phyloP scores from a whole-genome alignment of 2,329 filamentous ascomycete species.

The Fusarium sp. region DNA sequence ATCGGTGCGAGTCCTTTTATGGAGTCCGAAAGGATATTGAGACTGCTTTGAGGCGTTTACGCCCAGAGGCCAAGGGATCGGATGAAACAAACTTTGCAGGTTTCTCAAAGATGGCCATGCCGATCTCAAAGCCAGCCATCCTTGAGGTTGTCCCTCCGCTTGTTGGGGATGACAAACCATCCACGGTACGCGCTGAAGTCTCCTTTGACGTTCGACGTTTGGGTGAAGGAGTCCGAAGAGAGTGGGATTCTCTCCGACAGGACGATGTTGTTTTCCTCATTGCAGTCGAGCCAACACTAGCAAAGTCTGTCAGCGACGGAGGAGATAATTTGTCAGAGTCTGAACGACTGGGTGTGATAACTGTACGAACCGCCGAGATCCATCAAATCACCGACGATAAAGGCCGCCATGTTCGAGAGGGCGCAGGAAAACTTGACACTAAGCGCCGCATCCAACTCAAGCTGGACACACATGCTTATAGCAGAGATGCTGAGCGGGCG shows the following conservation, averaged over 20 bases:
- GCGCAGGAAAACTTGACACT: slow-evolving; percentile 68
- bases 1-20: slow-evolving; percentile 92
- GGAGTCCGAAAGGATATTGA: slow-evolving; percentile 93
- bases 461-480: slow-evolving; percentile 81
- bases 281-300: slow-evolving; percentile 71
- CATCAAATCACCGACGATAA: slow-evolving; percentile 88
- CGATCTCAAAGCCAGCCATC: slow-evolving; percentile 85
- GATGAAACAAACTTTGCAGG: slow-evolving; percentile 81
- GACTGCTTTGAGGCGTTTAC: slow-evolving; percentile 79
- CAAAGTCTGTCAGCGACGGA: slow-evolving; percentile 64
- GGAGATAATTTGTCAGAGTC: slow-evolving; percentile 53
- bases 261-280: slow-evolving; percentile 93
- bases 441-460: slow-evolving; percentile 80
- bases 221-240: slow-evolving; percentile 77
- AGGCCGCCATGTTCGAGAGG: slow-evolving; percentile 75
- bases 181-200: slow-evolving; percentile 86
- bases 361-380: slow-evolving; percentile 84
- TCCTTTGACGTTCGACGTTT: slow-evolving; percentile 83
- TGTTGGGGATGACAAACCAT: slow-evolving; percentile 85
- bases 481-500: slow-evolving; percentile 74
- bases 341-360: slow-evolving; percentile 72
- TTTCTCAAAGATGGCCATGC: slow-evolving; percentile 90
- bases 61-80: slow-evolving; percentile 70
- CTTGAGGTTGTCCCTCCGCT: slow-evolving; percentile 84
- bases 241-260: slow-evolving; percentile 89